phyloP scores from a whole-genome alignment of 2,329 filamentous ascomycete species.

The Exutisphaerella laricina region DNA sequence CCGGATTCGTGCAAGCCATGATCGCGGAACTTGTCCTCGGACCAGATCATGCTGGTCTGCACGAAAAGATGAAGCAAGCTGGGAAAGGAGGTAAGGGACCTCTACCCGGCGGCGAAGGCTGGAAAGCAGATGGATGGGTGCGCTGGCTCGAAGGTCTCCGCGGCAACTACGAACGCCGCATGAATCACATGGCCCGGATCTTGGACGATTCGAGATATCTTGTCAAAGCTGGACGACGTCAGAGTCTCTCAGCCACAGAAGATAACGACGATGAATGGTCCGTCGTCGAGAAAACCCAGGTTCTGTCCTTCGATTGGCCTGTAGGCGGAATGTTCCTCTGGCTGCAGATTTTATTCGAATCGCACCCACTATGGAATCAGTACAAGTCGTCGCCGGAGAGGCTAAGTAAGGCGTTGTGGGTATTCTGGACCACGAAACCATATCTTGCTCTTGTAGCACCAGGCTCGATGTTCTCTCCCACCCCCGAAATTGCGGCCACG shows the following conservation, averaged over 20 bases:
- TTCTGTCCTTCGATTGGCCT: slow-evolving; percentile 74
- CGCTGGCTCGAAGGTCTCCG: slow-evolving; percentile 83
- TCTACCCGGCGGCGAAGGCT: slow-evolving; percentile 53
- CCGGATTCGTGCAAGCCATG: slow-evolving; percentile 82
- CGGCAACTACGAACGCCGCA: slow-evolving; percentile 76
- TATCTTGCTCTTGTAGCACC: slow-evolving; percentile 65
- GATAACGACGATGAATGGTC: slow-evolving; percentile 59
- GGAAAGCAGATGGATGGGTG: slow-evolving; percentile 81
- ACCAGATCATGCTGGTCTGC: slow-evolving; percentile 52
- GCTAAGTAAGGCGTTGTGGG: slow-evolving; percentile 62
- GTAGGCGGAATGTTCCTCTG: slow-evolving; percentile 91
- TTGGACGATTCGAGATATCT: slow-evolving; percentile 64
- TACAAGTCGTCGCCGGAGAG: slow-evolving; percentile 43
- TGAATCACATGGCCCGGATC: slow-evolving; percentile 69
- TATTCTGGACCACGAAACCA: slow-evolving; percentile 64
- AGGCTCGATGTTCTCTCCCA: slow-evolving; percentile 68
- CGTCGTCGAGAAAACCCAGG: slow-evolving; percentile 65
- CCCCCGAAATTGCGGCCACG: slow-evolving; percentile 50
- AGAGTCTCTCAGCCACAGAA: slow-evolving; percentile 28
- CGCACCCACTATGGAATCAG: slow-evolving; percentile 61
- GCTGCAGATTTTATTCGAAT: slow-evolving; percentile 65
- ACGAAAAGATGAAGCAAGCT: slow-evolving; percentile 29
- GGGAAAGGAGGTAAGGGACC: slow-evolving; percentile 43
- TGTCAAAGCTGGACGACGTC: slow-evolving; percentile 55
- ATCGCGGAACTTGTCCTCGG: slow-evolving; percentile 73